These are phyloP conservation scores for Aquilaria agallochum DNA, from an alignment of 441 rosid genomes.

Conservation along the genomic window DNA sequence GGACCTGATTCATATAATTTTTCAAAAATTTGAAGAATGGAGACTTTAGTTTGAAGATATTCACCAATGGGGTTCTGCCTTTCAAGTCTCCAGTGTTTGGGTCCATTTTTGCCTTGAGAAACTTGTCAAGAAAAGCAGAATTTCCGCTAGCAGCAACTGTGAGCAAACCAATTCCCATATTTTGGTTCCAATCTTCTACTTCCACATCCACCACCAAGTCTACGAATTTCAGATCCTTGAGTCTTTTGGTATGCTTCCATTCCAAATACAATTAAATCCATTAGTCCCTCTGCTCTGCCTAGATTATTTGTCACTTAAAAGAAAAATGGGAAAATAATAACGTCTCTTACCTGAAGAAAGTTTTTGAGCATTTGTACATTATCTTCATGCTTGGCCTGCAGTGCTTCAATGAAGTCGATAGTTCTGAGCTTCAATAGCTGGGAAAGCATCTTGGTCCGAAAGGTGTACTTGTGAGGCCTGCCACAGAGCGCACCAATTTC, in stretches of 20 bases:
- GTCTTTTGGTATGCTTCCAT: conserved; percentile 57
- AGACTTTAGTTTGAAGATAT: background rate
- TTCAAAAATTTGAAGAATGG: background rate
- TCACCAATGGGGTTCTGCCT: conserved; percentile 89
- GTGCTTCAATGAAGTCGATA: conserved; percentile 52
- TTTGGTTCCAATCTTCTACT: conserved; percentile 42
- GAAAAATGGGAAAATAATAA: background rate
- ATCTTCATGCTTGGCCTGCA: conserved; percentile 64
- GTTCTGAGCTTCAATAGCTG: conserved; percentile 79
- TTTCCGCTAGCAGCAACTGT: conserved; percentile 70
- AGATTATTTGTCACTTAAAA: background rate
- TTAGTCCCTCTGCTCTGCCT: background rate
- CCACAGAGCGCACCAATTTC: conserved; percentile 83
- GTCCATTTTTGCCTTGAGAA: conserved; percentile 69
- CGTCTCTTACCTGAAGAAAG: conserved; percentile 50
- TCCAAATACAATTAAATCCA: background rate
- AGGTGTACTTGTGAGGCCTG: conserved; percentile 63
- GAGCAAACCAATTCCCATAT: conserved; percentile 48
- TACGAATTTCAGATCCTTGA: conserved; percentile 45
- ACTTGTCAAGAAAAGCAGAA: conserved; percentile 80
- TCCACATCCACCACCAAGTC: conserved; percentile 33
- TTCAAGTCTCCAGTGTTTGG: conserved; percentile 63
- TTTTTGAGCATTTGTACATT: conserved; percentile 60
- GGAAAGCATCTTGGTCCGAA: conserved; percentile 69
- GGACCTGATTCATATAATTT: background rate